Base-by-base conservation (phyloP, 192 early-diverging fungal species). In the Linnemannia elongata region DNA sequence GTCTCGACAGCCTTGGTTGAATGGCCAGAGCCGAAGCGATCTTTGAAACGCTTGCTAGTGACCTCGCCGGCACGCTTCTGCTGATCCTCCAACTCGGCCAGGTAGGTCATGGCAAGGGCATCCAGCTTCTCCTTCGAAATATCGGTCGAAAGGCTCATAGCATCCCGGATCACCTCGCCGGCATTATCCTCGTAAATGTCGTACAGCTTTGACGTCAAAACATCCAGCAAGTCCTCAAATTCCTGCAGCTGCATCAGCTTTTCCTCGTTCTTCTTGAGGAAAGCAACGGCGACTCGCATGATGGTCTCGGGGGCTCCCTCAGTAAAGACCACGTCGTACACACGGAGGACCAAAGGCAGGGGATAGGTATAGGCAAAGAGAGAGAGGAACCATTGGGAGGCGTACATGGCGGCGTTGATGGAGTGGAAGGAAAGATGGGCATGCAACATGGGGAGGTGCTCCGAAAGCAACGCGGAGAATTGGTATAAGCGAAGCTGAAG, bases 311-410 rank as follows among this genome's bases (percentile, higher is more conserved):
- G 91, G 17, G 94, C 92, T 69, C 98, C 97, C 85, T 99, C 97
- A 5, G 95, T 94, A 82, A 98, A 97, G 27, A 97, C 91, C 22
- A 99, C 93, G 89, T 99, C 98, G 87, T 97, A 95, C 45, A 98
- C 97, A 27, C 98, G 94, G 77, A 97, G 92, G 13, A 99, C 97
- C 72, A 98, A 86, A 22, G 93, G 91, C 72, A 99, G 90, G 41
- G 98, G 98, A 88, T 97, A 98, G 6, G 96, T 94, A 90, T 98
- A 99, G 3, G 98, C 98, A 93, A 99, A 99, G 44, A 98, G 88
- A 0, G 98, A 98, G 83, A 99, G 90, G 89, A 98, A 99, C 98
- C 98, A 99, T 80, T 97, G 97, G 0, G 97, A 96, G 6, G 97
- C 98, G 76, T 97, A 99, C 96, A 98, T 98, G 52, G 94, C 94